Evolutionary conservation across 139 green algal genomes (phyloP), one percentile per base, ranked within the genome.

Genomic region (Coccomyxa sp.): DNA sequence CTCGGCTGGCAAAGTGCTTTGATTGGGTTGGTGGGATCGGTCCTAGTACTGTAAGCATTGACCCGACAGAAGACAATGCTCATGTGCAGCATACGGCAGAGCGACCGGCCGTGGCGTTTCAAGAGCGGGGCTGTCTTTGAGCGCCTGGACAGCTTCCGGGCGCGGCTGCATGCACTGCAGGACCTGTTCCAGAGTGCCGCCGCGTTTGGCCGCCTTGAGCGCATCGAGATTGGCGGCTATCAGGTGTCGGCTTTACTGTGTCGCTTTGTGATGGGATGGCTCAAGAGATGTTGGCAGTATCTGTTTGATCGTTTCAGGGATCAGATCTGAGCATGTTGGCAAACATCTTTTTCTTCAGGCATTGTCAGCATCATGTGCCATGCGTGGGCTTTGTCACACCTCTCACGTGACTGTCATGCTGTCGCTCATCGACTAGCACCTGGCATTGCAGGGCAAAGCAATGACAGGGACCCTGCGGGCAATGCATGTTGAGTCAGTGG

Each of bases 61-160:
- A n/a, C n/a, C n/a, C n/a, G n/a, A n/a, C n/a, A n/a, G n/a, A n/a
- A n/a, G n/a, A n/a, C n/a, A n/a, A n/a, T n/a, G n/a, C n/a, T n/a
- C n/a, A n/a, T n/a, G n/a, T n/a, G n/a, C n/a, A n/a, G n/a, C n/a
- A n/a, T n/a, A n/a, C n/a, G n/a, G n/a, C n/a, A n/a, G n/a, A n/a
- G n/a, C n/a, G n/a, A n/a, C n/a, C n/a, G n/a, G n/a, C 92, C 91
- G 0, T 98, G 94, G 94, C 90, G 90, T 39, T 94, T 98, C 82
- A 91, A 95, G 84, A 95, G 91, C 84, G 79, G 72, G 37, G 86
- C 86, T 1, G 74, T 97, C 8, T 97, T 97, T 86, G 78, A 78
- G 10, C 81, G 93, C 24, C 90, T 97, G 27, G 93, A 98, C 64
- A 79, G 78, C 2, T 95, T 96, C 85, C 78, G 96, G 73, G 91